phyloP scores from a whole-genome alignment of 2,329 filamentous ascomycete species.

The Cryphonectria naterciae region DNA sequence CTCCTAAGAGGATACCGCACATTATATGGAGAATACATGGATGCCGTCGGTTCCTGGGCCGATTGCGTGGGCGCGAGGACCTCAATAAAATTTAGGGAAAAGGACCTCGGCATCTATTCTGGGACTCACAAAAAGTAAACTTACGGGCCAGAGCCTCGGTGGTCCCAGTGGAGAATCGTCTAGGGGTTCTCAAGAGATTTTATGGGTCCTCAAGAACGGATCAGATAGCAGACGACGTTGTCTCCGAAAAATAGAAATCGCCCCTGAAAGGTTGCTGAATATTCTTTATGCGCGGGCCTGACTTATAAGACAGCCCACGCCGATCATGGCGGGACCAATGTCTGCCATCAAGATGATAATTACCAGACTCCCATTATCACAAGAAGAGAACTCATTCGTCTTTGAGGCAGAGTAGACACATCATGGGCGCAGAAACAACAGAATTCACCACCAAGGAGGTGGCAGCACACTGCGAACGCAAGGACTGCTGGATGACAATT shows the following conservation, averaged over 20 bases:
- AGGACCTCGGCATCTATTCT: constrained; percentile 20
- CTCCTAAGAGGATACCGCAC: neutral
- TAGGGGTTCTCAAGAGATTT: constrained; percentile 12
- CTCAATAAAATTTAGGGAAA: neutral
- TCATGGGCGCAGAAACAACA: constrained; percentile 28
- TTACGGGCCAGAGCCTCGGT: constrained; percentile 20
- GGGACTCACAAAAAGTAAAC: constrained; percentile 12
- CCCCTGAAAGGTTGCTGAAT: constrained; percentile 13
- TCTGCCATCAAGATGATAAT: neutral
- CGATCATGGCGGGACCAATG: neutral
- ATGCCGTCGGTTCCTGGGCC: neutral
- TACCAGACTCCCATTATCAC: neutral
- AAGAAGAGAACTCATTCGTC: neutral
- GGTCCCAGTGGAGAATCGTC: constrained; percentile 14
- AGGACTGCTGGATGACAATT: constrained; percentile 59
- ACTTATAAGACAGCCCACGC: constrained; percentile 13
- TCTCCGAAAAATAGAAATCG: constrained; percentile 7
- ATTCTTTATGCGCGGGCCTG: neutral
- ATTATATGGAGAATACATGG: neutral
- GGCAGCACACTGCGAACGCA: constrained; percentile 50
- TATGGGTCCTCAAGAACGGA: constrained; percentile 18
- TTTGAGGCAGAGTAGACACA: neutral
- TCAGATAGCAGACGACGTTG: neutral
- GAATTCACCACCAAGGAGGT: constrained; percentile 48
- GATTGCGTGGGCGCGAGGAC: neutral